Conservation (phyloP, 768 basidiomycete species). For the Rhizopogon vulgaris region DNA sequence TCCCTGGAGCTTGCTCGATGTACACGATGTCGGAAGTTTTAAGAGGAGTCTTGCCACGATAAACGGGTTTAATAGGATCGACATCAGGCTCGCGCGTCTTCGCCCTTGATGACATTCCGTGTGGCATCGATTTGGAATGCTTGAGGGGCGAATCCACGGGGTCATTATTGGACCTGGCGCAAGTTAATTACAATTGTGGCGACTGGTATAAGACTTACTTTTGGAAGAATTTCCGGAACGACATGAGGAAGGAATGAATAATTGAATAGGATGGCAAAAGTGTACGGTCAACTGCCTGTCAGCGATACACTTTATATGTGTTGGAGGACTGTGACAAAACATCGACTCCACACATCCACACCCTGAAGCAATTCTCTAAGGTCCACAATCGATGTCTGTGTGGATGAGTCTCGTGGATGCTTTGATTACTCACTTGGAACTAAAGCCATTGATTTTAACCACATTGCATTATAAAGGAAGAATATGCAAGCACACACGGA, state of each 20-base stretch:
- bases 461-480: not conserved
- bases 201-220: constrained; percentile 2
- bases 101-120: not conserved
- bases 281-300: not conserved
- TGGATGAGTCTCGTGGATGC: not conserved
- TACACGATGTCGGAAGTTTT: constrained; percentile 5
- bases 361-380: not conserved
- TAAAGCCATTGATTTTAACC: not conserved
- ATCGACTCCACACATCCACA: not conserved
- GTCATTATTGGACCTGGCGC: constrained; percentile 1
- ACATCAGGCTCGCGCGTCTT: not conserved
- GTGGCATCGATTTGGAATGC: constrained; percentile 10
- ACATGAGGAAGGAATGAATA: not conserved
- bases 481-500: not conserved
- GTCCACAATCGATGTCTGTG: not conserved
- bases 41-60: constrained; percentile 9
- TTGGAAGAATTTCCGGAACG: constrained; percentile 5
- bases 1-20: constrained; percentile 2
- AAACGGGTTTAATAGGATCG: constrained; percentile 3
- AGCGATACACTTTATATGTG: not conserved
- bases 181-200: not conserved
- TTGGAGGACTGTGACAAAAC: not conserved
- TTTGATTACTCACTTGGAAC: not conserved
- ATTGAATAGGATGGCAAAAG: not conserved
- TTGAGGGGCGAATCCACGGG: constrained; percentile 1